Percentiles rank a stretch among this genome's conserved stretches.
Evolutionary conservation across 2,329 filamentous ascomycete species (phyloP).

Genomic region (Capronia epimyces): DNA sequence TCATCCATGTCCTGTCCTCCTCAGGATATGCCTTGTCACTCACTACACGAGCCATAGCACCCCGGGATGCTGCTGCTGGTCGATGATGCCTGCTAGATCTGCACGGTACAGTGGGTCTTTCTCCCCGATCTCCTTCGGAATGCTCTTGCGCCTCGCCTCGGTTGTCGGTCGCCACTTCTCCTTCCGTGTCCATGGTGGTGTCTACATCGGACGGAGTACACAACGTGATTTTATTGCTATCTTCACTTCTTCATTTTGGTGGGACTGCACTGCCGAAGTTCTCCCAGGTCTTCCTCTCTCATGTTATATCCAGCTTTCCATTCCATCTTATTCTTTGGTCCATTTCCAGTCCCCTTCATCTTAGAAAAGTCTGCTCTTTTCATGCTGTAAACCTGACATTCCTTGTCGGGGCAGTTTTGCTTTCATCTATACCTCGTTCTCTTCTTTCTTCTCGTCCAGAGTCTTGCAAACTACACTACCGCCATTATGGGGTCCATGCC

Average conservation of each 20-base stretch:
- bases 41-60: neutral
- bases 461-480: neutral
- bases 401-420: neutral
- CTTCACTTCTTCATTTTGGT: neutral
- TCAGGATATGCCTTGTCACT: no score
- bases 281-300: neutral
- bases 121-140: neutral
- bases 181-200: neutral
- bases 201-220: neutral
- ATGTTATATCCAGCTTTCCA: neutral
- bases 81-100: neutral
- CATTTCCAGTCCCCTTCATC: neutral
- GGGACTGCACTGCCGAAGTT: neutral
- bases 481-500: constrained; percentile 23
- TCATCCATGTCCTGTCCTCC: no score
- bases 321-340: neutral
- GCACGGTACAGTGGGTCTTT: neutral
- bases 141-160: neutral
- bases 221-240: neutral
- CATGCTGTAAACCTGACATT: neutral
- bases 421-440: neutral
- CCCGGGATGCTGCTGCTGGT: neutral
- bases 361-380: neutral
- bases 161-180: neutral
- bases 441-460: neutral